Evolutionary conservation across 2,329 filamentous ascomycete species (phyloP), one percentile per base, ranked within the genome.

Genomic region (Stagonosporopsis cucurbitacearum): DNA sequence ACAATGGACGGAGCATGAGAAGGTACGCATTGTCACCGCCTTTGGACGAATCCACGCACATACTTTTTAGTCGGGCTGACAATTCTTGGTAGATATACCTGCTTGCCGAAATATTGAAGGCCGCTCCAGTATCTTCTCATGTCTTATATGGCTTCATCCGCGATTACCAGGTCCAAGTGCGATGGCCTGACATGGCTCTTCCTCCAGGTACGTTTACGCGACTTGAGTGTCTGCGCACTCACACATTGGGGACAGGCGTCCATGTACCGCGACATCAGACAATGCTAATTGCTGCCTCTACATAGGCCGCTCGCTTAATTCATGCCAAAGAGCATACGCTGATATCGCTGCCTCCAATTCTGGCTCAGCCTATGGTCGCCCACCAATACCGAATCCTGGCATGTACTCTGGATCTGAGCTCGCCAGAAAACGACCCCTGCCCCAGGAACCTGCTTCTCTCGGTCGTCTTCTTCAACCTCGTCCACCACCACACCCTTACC

Each of bases 61-160:
- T 20, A 35, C 15, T 3, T 26, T 35, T 42, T 45, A 48, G 39
- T 39, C 36, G 26, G 23, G 32, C 28, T 40, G 20, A 54, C 47
- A 30, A 22, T 54, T 26, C 48, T 17, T 35, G 28, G 28, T 50
- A 65, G 71, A 65, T 75, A 57, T 78, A 78, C 65, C 69, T 84
- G 53, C 76, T 84, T 60, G 78, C 81, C 63, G 82, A 84, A 67
- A 79, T 81, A 59, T 74, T 84, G 62, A 84, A 82, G 67, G 74
- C 74, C 37, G 75, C 77, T 53, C 71, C 74, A 39, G 72, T 82
- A 51, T 72, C 77, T 37, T 76, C 79, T 43, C 72, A 75, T 59
- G 69, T 74, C 40, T 71, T 82, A 52, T 74, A 79, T 59, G 69
- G 76, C 52, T 69, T 80, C 60, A 75, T 83, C 59, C 72, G 74